These are phyloP conservation scores for Cystoderma amianthinum DNA, from an alignment of 768 basidiomycete species.

Conservation along the genomic window DNA sequence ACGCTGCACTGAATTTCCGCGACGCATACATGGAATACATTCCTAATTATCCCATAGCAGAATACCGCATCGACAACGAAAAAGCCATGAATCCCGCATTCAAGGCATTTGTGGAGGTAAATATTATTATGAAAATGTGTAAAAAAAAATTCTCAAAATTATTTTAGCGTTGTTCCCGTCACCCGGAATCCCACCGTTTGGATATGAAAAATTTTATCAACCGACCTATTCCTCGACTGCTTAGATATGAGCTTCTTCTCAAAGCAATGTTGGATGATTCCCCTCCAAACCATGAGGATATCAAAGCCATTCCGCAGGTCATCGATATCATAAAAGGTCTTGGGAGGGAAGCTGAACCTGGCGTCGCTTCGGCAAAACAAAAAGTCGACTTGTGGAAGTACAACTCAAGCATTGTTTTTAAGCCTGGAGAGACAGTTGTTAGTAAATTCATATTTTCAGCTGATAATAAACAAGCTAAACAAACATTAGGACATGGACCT, in stretches of 20 bases:
- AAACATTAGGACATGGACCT: conserved; percentile 88
- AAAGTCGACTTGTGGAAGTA: conserved; percentile 89
- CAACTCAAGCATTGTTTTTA: conserved; percentile 71
- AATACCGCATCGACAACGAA: conserved; percentile 84
- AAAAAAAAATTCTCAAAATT: neutral
- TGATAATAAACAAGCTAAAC: too few species aligned
- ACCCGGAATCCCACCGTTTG: conserved; percentile 72
- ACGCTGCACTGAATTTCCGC: conserved; percentile 88
- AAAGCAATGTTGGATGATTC: conserved; percentile 78
- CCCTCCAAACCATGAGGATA: conserved; percentile 69
- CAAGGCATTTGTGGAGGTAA: conserved; percentile 72
- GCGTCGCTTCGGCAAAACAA: conserved; percentile 76
- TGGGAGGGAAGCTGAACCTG: conserved; percentile 83
- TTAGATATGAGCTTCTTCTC: conserved; percentile 82
- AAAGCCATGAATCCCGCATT: conserved; percentile 75
- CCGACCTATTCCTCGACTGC: conserved; percentile 80
- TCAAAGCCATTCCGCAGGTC: conserved; percentile 76
- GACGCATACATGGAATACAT: conserved; percentile 92
- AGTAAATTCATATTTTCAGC: conserved; percentile 10
- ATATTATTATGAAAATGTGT: conserved; percentile 12
- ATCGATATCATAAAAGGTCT: conserved; percentile 83
- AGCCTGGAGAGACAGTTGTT: conserved; percentile 65
- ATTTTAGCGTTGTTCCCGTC: conserved; percentile 26
- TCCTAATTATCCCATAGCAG: conserved; percentile 88
- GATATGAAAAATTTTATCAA: conserved; percentile 93